phyloP scores from a whole-genome alignment of 2,329 filamentous ascomycete species.

The Fusarium sp. region DNA sequence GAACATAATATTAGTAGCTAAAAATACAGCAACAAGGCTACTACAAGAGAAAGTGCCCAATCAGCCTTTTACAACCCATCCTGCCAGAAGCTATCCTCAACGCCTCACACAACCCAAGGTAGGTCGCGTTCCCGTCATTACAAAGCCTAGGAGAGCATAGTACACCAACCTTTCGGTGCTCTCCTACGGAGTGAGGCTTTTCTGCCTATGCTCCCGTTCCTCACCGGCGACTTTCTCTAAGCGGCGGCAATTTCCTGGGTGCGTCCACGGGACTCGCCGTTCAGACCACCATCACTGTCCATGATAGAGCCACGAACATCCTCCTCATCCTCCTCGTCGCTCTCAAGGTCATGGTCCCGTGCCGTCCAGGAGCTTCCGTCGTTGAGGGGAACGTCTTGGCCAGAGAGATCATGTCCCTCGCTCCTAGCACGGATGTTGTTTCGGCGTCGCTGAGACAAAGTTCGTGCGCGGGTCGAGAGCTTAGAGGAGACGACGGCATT shows the following conservation, averaged over 20 bases:
- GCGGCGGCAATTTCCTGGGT: constrained; percentile 62
- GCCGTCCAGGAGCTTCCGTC: constrained; percentile 88
- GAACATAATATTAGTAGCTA: constrained; percentile 42
- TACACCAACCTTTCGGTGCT: neutral
- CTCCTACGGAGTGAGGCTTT: neutral
- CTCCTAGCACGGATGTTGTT: constrained; percentile 75
- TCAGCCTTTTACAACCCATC: constrained; percentile 36
- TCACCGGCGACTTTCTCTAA: constrained; percentile 43
- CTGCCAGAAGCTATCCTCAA: constrained; percentile 38
- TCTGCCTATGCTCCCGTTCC: constrained; percentile 9
- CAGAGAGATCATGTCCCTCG: constrained; percentile 83
- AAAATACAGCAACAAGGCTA: constrained; percentile 43
- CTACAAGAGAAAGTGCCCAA: constrained; percentile 37
- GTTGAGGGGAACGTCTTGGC: constrained; percentile 82
- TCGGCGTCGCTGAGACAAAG: constrained; percentile 84
- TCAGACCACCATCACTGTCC: constrained; percentile 64
- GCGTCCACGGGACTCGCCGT: constrained; percentile 67
- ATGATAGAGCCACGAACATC: constrained; percentile 60
- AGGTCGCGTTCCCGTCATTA: constrained; percentile 35
- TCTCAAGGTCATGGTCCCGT: constrained; percentile 71
- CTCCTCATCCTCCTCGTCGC: constrained; percentile 73
- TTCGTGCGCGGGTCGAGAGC: constrained; percentile 87
- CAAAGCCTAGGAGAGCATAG: constrained; percentile 8
- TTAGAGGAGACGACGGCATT: constrained; percentile 90
- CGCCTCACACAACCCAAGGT: constrained; percentile 38